Evolutionary conservation across 306 rosid genomes (phyloP).

Genomic region (Spatholobus suberectus): DNA sequence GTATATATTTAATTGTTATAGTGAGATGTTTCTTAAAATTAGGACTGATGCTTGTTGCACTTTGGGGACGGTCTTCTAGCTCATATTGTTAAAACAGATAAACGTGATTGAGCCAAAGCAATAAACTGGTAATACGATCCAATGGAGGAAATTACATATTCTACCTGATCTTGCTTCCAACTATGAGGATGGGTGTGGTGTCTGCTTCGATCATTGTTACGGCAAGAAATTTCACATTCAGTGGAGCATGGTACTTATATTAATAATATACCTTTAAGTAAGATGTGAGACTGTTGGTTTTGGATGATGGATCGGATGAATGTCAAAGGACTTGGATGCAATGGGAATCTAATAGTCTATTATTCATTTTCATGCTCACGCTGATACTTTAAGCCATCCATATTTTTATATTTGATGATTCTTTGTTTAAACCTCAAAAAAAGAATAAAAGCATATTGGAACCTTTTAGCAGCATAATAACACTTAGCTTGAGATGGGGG

Average conservation of each 20-base stretch:
- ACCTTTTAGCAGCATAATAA: neutral
- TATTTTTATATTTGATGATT: neutral
- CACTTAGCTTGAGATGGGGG: neutral
- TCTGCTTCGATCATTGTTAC: neutral
- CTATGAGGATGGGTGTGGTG: neutral
- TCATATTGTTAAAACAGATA: neutral
- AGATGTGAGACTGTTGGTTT: neutral
- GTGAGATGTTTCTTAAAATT: conserved; percentile 11
- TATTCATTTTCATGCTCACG: neutral
- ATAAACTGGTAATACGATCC: neutral
- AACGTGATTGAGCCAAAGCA: neutral
- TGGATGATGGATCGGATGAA: neutral
- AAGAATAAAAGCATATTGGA: neutral
- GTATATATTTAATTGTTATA: conserved; percentile 24
- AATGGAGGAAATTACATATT: neutral
- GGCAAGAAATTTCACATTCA: neutral
- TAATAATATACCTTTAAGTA: neutral
- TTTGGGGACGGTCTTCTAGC: neutral
- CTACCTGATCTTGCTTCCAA: neutral
- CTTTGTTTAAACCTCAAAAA: neutral
- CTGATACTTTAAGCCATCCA: neutral
- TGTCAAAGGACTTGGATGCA: neutral
- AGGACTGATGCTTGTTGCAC: neutral
- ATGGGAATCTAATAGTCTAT: neutral
- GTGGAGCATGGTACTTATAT: neutral